Evolutionary conservation across 1,284 basidiomycete species (phyloP).

Genomic region (Leccinum griseonigrum): DNA sequence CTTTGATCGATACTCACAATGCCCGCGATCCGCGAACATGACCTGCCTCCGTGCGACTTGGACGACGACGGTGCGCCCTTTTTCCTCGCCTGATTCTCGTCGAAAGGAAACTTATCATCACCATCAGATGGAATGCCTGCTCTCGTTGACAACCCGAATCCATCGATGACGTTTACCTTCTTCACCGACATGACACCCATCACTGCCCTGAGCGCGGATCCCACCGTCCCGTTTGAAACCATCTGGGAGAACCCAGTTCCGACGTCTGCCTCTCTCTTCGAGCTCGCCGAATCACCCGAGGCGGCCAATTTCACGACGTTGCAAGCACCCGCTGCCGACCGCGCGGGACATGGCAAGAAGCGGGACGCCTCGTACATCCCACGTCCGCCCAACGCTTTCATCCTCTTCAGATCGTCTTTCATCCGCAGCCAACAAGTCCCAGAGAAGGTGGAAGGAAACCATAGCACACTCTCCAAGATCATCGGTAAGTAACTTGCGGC

Average conservation of each 20-base stretch:
- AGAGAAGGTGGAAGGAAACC: constrained; percentile 73
- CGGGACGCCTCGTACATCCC: constrained; percentile 71
- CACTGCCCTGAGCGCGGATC: constrained; percentile 38
- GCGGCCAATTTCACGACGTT: constrained; percentile 2
- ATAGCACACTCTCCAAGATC: constrained; percentile 70
- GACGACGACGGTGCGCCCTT: constrained; percentile 31
- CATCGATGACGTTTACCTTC: constrained; percentile 50
- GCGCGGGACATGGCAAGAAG: constrained; percentile 43
- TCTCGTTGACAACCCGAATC: constrained; percentile 48
- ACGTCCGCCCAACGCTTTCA: constrained; percentile 92
- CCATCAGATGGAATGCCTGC: constrained; percentile 44
- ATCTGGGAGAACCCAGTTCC: constrained; percentile 30
- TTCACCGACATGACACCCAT: constrained; percentile 45
- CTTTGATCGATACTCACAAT: constrained; percentile 10
- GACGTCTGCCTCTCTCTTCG: constrained; percentile 13
- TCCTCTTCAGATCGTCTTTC: constrained; percentile 89
- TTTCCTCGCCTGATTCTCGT: constrained; percentile 9
- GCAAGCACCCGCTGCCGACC: constrained; percentile 22
- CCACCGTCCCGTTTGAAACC: constrained; percentile 36
- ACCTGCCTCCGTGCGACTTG: constrained; percentile 16
- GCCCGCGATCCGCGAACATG: constrained; percentile 28
- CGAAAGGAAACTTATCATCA: constrained; percentile 12
- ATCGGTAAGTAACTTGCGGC: constrained; percentile 38
- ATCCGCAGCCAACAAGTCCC: constrained; percentile 77
- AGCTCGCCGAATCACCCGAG: constrained; percentile 23